phyloP scores from a whole-genome alignment of 2,329 filamentous ascomycete genomes.

The Myriangium duriaei region DNA sequence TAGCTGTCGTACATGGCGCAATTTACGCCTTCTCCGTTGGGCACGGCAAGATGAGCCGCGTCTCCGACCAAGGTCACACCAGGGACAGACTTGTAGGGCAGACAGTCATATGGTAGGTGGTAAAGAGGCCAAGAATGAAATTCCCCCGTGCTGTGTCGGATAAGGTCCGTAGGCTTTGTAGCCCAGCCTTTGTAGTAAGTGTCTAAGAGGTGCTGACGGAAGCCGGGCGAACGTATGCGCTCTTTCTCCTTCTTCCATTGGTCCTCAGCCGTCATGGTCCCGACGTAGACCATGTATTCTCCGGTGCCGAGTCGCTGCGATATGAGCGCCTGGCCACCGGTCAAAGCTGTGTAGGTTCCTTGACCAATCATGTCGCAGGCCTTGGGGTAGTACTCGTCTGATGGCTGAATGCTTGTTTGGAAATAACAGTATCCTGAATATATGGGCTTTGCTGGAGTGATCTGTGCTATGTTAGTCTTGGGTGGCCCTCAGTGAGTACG shows the following conservation, averaged over 20 bases:
- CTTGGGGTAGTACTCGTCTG: slow-evolving; percentile 19
- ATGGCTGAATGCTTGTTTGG: slow-evolving; percentile 15
- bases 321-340: slow-evolving; percentile 14
- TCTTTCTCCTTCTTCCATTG: slow-evolving; percentile 12
- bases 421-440: slow-evolving; percentile 27
- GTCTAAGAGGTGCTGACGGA: slow-evolving; percentile 29
- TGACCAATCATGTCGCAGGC: slow-evolving; percentile 19
- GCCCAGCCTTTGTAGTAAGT: slow-evolving; percentile 31
- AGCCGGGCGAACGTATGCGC: slow-evolving; percentile 22
- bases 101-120: slow-evolving; percentile 37
- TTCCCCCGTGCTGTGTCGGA: slow-evolving; percentile 29
- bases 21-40: slow-evolving; percentile 45
- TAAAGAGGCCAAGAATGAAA: slow-evolving; percentile 36
- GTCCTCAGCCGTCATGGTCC: slow-evolving; percentile 14
- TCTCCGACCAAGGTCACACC: slow-evolving; percentile 47
- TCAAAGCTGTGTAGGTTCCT: slow-evolving; percentile 17
- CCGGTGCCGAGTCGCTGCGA: slow-evolving; percentile 15
- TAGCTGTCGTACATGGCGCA: slow-evolving; percentile 43
- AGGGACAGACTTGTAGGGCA: slow-evolving; percentile 34
- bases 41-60: slow-evolving; percentile 44
- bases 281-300: slow-evolving; percentile 14
- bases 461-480: slow-evolving; percentile 11
- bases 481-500: too few species aligned
- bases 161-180: slow-evolving; percentile 29
- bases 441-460: slow-evolving; percentile 23